These are phyloP conservation scores for Penicillium digitatum DNA, from an alignment of 2,329 filamentous ascomycete genomes.

Conservation along the genomic window DNA sequence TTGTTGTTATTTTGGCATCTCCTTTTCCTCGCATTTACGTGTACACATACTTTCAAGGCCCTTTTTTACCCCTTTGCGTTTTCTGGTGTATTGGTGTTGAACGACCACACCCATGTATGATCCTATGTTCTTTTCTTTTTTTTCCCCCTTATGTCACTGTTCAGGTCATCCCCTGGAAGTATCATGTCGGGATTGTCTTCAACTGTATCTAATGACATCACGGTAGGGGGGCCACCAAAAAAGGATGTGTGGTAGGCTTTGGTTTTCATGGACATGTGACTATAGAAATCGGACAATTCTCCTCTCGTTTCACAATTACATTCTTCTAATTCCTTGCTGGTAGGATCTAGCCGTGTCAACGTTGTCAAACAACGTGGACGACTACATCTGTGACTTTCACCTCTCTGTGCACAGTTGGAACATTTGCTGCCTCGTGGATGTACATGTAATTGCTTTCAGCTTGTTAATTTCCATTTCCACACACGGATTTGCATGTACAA, in stretches of 20 bases:
- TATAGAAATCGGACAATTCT: slow-evolving; percentile 42
- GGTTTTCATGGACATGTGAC: slow-evolving; percentile 33
- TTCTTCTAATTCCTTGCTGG: neutral
- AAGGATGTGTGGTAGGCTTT: slow-evolving; percentile 32
- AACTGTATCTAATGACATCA: slow-evolving; percentile 42
- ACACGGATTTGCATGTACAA: neutral
- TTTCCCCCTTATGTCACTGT: slow-evolving; percentile 29
- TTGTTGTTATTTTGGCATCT: slow-evolving; percentile 25
- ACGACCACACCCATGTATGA: slow-evolving; percentile 24
- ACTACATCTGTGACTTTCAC: neutral
- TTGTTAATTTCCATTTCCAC: neutral
- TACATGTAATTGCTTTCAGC: neutral
- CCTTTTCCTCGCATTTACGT: slow-evolving; percentile 32
- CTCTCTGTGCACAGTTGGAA: neutral
- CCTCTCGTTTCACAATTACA: slow-evolving; percentile 32
- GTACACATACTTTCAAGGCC: slow-evolving; percentile 36
- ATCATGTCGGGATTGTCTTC: slow-evolving; percentile 32
- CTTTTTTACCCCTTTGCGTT: slow-evolving; percentile 27
- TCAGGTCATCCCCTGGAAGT: slow-evolving; percentile 15
- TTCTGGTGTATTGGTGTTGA: slow-evolving; percentile 39
- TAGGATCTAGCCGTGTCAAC: slow-evolving; percentile 2
- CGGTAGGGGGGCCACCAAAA: slow-evolving; percentile 37
- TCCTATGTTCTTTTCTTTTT: slow-evolving; percentile 18
- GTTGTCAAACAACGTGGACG: slow-evolving; percentile 4
- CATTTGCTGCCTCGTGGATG: neutral